Base-by-base conservation (phyloP, 441 rosid species). In the Populus hybrid region DNA sequence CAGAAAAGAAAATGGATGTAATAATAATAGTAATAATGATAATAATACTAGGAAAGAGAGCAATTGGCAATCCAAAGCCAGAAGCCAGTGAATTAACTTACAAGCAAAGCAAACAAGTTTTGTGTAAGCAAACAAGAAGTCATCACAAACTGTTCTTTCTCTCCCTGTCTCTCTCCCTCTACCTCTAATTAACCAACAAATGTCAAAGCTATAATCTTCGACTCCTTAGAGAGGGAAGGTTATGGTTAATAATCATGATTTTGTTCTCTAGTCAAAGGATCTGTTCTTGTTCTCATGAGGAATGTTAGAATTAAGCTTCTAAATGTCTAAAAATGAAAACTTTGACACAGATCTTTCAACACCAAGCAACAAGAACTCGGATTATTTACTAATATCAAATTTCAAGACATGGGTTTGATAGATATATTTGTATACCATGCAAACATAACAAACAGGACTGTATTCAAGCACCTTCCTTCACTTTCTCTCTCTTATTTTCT, bases 21-120 rank as follows among this genome's bases (percentile, higher is more conserved):
- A 34, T 50, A 28, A 64, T 8, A 14, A 18, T 38, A 6, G 35
- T 46, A 57, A 63, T 50, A 12, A 40, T 73, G 1, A 10, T 30
- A n/a, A 54, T 26, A 18, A 28, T 16, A 61, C 3, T 32, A 67
- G 8, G 70, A 32, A 38, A 54, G 28, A 30, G 72, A 63, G 77
- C 26, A 71, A 80, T 36, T 80, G 75, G 73, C 35, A 67, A 73
- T 73, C 23, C 59, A 36, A n/a, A 40, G 6, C 69, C 50, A 35
- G 63, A 36, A 40, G 6, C 69, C 50, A 35, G 63, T 63, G 30
- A 75, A 74, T 73, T 75, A 59, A 73, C 83, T 73, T 78, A 68
- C n/a, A 71, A 77, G 80, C 70, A 34, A 82, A 78, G 83, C 34
- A 75, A 75, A 61, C 66, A 61, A 9, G 12, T 21, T 24, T 2